Base-by-base conservation (phyloP, 2,329 filamentous ascomycete genomes). In the Arthrobotrys conoides region DNA sequence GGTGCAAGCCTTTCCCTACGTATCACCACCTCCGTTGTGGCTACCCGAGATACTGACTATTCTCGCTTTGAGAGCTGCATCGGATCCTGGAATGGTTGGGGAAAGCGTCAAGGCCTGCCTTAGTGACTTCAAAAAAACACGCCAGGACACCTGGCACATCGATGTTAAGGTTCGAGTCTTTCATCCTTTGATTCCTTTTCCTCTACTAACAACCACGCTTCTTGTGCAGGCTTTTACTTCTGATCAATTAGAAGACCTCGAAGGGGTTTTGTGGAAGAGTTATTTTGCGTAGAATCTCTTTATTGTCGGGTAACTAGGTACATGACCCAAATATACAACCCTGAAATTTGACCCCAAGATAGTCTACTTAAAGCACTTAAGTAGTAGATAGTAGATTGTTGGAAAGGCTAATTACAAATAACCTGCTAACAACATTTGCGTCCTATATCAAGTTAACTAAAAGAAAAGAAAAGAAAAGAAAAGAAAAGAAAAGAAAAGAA, bases 181-280 rank as follows among this genome's bases (percentile, higher is more conserved):
- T 57, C 69, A 80, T 73, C 64, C 64, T 77, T 38, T 5, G 22
- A 41, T 16, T 16, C 10, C 12, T n/a, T 41, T 41, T 41, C 12
- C 12, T 41, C 38, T 12, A 38, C 63, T 73, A 61, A 70, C 30
- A 16, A 24, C 20, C 80, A 92, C 89, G n/a, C 41, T 36, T 10
- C 27, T 18, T 20, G n/a, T n/a, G 57, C 44, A 93, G 90, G 90
- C 89, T 77, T 99, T 99, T 83, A 94, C 94, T 27, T 86, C 91
- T 33, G 96, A 98, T 82, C 95, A 99, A 83, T 87, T 99, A 10
- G 96, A 98, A 84, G 95, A 98, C 83, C 85, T 99, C 76, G 94
- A 97, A 83, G 96, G 96, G 66, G 96, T 99, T 59, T 87, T 99
- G 66, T 99, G 96, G 96, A 99, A 99, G 91, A 98, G 95, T 85